Percentiles rank a stretch among this genome's conserved stretches.
phyloP scores from a whole-genome alignment of 2,329 filamentous ascomycete species.

The Neocucurbitaria cava region DNA sequence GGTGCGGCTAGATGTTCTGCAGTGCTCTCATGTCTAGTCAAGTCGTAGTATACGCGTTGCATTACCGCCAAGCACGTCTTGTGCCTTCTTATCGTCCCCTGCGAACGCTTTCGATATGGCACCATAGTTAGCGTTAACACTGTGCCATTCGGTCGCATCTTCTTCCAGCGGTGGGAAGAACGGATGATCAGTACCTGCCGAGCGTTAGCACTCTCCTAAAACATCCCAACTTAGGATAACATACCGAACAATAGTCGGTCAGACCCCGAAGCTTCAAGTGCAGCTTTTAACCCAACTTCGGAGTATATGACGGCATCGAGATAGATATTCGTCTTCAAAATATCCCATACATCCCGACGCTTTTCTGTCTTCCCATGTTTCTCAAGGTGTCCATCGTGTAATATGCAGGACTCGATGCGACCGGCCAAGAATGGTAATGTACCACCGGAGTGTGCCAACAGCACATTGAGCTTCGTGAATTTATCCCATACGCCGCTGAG shows the following conservation, averaged over 20 bases:
- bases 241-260: slow-evolving; percentile 77
- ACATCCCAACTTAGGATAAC: slow-evolving; percentile 17
- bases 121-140: slow-evolving; percentile 65
- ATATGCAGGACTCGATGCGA: slow-evolving; percentile 84
- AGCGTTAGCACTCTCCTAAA: slow-evolving; percentile 5
- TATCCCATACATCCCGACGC: slow-evolving; percentile 67
- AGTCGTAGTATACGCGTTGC: slow-evolving; percentile 60
- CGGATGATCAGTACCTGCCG: slow-evolving; percentile 74
- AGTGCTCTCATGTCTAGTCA: slow-evolving; percentile 6
- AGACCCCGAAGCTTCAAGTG: slow-evolving; percentile 69
- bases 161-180: slow-evolving; percentile 79
- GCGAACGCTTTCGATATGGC: slow-evolving; percentile 63
- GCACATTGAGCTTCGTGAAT: slow-evolving; percentile 71
- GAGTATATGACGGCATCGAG: slow-evolving; percentile 88
- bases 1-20: neutral
- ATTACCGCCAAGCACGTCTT: slow-evolving; percentile 67
- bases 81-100: slow-evolving; percentile 53
- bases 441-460: slow-evolving; percentile 88
- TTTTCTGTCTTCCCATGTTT: slow-evolving; percentile 65
- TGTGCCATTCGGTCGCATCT: slow-evolving; percentile 72
- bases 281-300: slow-evolving; percentile 73
- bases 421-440: slow-evolving; percentile 89
- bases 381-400: slow-evolving; percentile 80
- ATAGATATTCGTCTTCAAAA: slow-evolving; percentile 78
- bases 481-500: slow-evolving; percentile 85